Conservation (phyloP, 495 filamentous ascomycete species). For the Opeltia flavorubescens region DNA sequence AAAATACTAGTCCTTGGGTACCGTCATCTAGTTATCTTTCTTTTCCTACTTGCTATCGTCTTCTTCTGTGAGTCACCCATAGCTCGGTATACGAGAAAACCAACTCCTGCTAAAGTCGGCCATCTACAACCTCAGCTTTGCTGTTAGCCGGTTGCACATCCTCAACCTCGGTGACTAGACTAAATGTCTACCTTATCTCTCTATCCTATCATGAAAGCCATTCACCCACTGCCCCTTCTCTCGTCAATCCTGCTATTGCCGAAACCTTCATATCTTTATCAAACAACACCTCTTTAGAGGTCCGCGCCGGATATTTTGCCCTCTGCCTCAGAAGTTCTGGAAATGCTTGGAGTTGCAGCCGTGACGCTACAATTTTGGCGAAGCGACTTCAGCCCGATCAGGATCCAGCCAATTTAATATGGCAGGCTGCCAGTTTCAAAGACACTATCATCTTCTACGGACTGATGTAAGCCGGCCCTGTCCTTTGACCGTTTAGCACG, state of each 20-base stretch:
- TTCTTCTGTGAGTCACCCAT: too few species aligned
- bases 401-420: constrained; percentile 69
- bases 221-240: neutral
- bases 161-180: constrained; percentile 59
- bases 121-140: too few species aligned
- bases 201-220: constrained; percentile 47
- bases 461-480: constrained; percentile 38
- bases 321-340: constrained; percentile 65
- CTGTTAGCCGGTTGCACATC: constrained; percentile 22
- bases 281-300: neutral
- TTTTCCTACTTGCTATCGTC: too few species aligned
- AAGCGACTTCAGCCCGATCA: constrained; percentile 53
- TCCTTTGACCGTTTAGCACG: neutral
- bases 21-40: too few species aligned
- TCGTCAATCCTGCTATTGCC: constrained; percentile 15
- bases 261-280: constrained; percentile 62
- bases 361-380: constrained; percentile 63
- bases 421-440: constrained; percentile 66
- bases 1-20: too few species aligned
- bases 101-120: too few species aligned
- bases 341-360: constrained; percentile 57
- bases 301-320: constrained; percentile 31
- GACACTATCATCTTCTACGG: constrained; percentile 74
- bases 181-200: constrained; percentile 66
- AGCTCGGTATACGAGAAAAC: too few species aligned